Evolutionary conservation across 768 basidiomycete genomes (phyloP).

Genomic region (Asterophora lycoperdoides): DNA sequence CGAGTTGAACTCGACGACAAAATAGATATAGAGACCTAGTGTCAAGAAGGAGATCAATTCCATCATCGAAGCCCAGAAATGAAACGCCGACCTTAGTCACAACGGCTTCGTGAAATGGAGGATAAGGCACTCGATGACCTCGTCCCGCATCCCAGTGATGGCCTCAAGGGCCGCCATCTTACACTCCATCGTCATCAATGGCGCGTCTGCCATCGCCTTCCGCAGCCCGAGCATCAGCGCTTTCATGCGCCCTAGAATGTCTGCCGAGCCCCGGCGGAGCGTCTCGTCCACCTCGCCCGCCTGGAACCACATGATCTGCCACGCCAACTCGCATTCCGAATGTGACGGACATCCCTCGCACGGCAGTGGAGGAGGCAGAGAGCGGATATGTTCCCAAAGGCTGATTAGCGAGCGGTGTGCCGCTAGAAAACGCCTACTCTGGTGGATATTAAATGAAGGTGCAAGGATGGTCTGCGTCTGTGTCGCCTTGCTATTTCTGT

Average conservation of each 20-base stretch:
- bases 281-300: conserved; percentile 45
- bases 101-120: conserved; percentile 32
- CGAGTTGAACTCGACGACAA: too few relatives aligned
- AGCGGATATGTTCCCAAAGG: conserved; percentile 51
- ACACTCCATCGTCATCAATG: conserved; percentile 36
- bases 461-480: conserved; percentile 27
- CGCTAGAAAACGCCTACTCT: conserved; percentile 47
- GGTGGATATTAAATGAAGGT: conserved; percentile 27
- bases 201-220: conserved; percentile 30
- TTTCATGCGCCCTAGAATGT: conserved; percentile 58
- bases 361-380: conserved; percentile 40
- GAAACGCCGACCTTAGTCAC: conserved; percentile 1
- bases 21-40: too few relatives aligned
- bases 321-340: conserved; percentile 43
- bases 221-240: conserved; percentile 36
- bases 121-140: conserved; percentile 35
- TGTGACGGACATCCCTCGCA: conserved; percentile 45
- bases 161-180: conserved; percentile 43
- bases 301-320: conserved; percentile 50
- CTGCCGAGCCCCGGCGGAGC: conserved; percentile 40
- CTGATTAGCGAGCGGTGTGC: conserved; percentile 54
- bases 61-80: not conserved
- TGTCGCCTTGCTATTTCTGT: conserved; percentile 23
- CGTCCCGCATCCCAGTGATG: conserved; percentile 35
- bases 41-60: too few relatives aligned